Evolutionary conservation across 192 early-diverging fungal species (phyloP).

Genomic region (Backusella liffmaniae): DNA sequence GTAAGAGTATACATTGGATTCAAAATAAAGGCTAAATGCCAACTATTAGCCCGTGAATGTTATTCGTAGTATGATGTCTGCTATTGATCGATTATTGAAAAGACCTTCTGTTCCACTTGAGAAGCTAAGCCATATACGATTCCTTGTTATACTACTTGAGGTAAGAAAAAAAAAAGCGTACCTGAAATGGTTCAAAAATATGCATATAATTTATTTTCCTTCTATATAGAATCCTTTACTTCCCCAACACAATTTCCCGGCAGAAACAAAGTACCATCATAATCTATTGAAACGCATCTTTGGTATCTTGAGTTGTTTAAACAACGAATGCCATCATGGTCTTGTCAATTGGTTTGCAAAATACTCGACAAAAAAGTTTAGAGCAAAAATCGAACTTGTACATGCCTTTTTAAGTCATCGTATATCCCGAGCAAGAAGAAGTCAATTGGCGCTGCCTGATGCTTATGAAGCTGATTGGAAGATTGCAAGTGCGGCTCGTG

Average conservation of each 20-base stretch:
- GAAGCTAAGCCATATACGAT: slow-evolving; percentile 65
- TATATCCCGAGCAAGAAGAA: slow-evolving; percentile 61
- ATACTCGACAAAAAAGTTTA: slow-evolving; percentile 63
- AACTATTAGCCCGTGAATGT: slow-evolving; percentile 51
- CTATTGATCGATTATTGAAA: slow-evolving; percentile 67
- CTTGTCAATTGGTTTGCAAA: slow-evolving; percentile 82
- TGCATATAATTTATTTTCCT: neutral
- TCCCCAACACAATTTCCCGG: slow-evolving; percentile 66
- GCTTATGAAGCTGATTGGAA: slow-evolving; percentile 86
- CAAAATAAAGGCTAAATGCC: slow-evolving; percentile 8
- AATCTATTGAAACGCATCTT: slow-evolving; percentile 79
- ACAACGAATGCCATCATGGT: slow-evolving; percentile 83
- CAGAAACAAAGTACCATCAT: slow-evolving; percentile 84
- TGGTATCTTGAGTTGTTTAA: slow-evolving; percentile 79
- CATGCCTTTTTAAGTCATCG: slow-evolving; percentile 85
- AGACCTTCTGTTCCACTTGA: slow-evolving; percentile 51
- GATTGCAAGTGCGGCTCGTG: slow-evolving; percentile 76
- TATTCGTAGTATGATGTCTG: slow-evolving; percentile 74
- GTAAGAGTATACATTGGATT: slow-evolving; percentile 21
- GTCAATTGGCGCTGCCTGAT: slow-evolving; percentile 32
- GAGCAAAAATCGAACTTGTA: slow-evolving; percentile 73
- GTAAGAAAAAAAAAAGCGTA: slow-evolving; percentile 32
- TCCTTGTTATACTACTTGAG: slow-evolving; percentile 85
- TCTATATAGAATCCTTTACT: slow-evolving; percentile 74
- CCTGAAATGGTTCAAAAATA: neutral